Conservation (phyloP, 345 rosid species). For the Populus euphratica region DNA sequence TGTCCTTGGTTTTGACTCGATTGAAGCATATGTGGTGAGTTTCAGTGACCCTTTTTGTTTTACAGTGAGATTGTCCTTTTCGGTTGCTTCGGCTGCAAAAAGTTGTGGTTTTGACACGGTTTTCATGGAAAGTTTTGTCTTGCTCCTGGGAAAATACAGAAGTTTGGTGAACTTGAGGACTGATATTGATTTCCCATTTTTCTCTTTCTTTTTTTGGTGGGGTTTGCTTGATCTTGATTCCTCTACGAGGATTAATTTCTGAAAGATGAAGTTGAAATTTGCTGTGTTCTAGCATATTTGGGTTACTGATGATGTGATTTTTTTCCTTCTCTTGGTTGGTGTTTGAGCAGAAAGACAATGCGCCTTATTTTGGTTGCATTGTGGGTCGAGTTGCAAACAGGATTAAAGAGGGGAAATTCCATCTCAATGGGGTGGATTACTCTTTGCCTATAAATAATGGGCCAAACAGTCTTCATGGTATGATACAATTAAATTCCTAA, state of each 20-base stretch:
- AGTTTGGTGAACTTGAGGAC: not conserved
- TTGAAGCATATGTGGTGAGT: constrained; percentile 71
- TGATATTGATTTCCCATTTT: not conserved
- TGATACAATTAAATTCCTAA: not conserved
- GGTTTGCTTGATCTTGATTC: not conserved
- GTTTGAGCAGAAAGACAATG: constrained; percentile 53
- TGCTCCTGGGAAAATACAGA: not conserved
- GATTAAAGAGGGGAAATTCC: constrained; percentile 77
- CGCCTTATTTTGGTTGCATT: constrained; percentile 81
- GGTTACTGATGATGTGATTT: not conserved
- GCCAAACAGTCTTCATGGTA: constrained; percentile 93
- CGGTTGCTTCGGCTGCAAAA: not conserved
- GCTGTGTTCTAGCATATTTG: not conserved
- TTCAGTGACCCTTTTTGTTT: not conserved
- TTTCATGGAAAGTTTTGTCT: not conserved
- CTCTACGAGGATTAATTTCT: not conserved
- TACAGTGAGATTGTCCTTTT: not conserved
- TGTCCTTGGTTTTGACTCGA: constrained; percentile 77
- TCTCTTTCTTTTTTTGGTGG: not conserved
- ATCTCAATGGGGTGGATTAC: constrained; percentile 58
- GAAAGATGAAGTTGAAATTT: not conserved
- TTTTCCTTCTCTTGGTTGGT: not conserved
- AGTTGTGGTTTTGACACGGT: not conserved
- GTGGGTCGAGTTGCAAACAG: constrained; percentile 90
- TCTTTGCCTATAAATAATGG: constrained; percentile 60